Conservation (phyloP, 306 rosid genomes). For the Oxytropis ochrocephala region DNA sequence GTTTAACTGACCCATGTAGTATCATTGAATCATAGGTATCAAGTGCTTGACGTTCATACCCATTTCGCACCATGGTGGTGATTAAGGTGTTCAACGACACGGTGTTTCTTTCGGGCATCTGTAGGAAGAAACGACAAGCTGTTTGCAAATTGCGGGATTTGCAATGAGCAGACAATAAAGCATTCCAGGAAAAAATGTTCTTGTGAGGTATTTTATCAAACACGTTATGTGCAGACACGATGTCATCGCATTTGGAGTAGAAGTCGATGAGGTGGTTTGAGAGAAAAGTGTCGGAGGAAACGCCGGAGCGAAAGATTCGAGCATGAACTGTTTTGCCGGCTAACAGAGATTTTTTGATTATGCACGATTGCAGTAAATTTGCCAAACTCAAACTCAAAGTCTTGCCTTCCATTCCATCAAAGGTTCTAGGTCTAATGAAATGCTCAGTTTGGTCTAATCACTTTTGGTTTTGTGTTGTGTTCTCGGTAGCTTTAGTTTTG, state of each 20-base stretch:
- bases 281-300: conserved; percentile 43
- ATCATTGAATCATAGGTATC: conserved; percentile 44
- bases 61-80: conserved; percentile 43
- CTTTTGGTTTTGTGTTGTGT: no score
- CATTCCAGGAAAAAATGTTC: conserved; percentile 68
- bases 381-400: conserved; percentile 16
- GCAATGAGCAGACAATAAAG: conserved; percentile 45
- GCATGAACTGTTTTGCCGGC: conserved; percentile 51
- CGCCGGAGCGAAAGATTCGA: conserved; percentile 32
- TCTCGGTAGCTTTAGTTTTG: no score
- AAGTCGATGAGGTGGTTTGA: conserved; percentile 50
- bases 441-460: no score
- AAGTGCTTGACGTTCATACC: conserved; percentile 43
- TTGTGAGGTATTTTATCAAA: conserved; percentile 42
- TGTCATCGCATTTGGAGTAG: conserved; percentile 46
- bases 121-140: conserved; percentile 40
- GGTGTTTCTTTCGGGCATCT: conserved; percentile 59
- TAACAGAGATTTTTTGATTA: conserved; percentile 35
- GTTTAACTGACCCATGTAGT: conserved; percentile 34
- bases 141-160: conserved; percentile 27
- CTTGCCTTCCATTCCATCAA: conserved; percentile 25
- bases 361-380: conserved; percentile 52
- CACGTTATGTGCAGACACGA: conserved; percentile 31
- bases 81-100: conserved; percentile 64
- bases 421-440: no score